phyloP scores from a whole-genome alignment of 345 rosid species.

The Camelina sativa region DNA sequence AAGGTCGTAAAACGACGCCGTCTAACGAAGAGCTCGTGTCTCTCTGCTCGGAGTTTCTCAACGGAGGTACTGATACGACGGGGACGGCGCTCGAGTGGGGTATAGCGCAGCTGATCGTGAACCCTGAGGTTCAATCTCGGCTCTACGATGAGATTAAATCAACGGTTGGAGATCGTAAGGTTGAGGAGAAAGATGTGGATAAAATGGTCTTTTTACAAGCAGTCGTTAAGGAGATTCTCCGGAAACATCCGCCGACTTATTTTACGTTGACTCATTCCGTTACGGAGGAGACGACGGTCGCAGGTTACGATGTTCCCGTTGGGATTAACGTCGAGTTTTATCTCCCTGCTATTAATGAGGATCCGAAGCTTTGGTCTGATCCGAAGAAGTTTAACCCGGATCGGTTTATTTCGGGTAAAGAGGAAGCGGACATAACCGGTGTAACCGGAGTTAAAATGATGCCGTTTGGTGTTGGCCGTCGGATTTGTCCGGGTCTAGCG shows the following conservation, averaged over 20 bases:
- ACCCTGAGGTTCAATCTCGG: conserved; percentile 65
- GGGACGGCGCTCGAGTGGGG: conserved; percentile 94
- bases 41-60: conserved; percentile 83
- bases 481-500: conserved; percentile 84
- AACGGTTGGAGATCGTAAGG: conserved; percentile 57
- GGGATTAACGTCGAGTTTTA: conserved; percentile 68
- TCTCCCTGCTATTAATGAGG: conserved; percentile 57
- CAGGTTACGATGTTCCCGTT: conserved; percentile 69
- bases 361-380: conserved; percentile 70
- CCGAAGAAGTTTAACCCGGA: conserved; percentile 80
- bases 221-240: conserved; percentile 69
- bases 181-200: conserved; percentile 71
- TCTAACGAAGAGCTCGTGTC: conserved; percentile 73
- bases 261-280: conserved; percentile 77
- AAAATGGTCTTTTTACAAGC: conserved; percentile 71
- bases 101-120: conserved; percentile 69
- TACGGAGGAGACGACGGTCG: conserved; percentile 65
- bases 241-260: conserved; percentile 87
- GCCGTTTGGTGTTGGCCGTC: conserved; percentile 82
- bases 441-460: conserved; percentile 72
- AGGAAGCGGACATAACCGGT: conserved; percentile 79
- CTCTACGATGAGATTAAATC: conserved; percentile 64
- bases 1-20: conserved; percentile 64
- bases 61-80: conserved; percentile 91
- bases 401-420: conserved; percentile 62